Evolutionary conservation across 2,329 filamentous ascomycete genomes (phyloP).

Genomic region (Mollisiaceae sp.): DNA sequence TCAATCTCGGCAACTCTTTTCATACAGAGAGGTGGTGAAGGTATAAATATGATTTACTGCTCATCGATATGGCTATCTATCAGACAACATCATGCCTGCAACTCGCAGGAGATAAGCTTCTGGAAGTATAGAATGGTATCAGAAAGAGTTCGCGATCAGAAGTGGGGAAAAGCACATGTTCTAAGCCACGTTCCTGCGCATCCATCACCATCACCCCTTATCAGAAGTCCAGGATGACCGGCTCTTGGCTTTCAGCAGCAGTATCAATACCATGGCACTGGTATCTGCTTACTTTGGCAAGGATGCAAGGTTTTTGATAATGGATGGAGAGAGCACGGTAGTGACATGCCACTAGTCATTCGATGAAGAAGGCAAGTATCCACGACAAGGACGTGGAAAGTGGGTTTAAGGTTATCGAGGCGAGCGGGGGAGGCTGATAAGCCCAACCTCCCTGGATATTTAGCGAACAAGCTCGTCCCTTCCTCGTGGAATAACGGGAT

Average conservation of each 20-base stretch:
- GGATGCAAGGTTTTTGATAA: background rate
- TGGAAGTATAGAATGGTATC: background rate
- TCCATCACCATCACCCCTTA: background rate
- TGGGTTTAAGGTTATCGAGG: slow-evolving; percentile 6
- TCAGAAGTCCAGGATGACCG: background rate
- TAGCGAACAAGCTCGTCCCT: background rate
- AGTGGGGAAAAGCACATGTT: slow-evolving; percentile 1
- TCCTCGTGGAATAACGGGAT: background rate
- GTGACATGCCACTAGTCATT: background rate
- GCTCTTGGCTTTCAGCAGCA: background rate
- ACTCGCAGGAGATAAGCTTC: slow-evolving; percentile 1
- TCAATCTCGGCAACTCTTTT: too few relatives aligned
- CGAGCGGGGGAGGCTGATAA: background rate
- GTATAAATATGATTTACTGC: background rate
- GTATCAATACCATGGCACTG: slow-evolving; percentile 9
- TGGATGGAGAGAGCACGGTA: background rate
- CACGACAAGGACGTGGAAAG: background rate
- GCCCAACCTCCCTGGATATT: background rate
- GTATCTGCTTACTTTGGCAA: background rate
- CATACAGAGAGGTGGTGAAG: too few relatives aligned
- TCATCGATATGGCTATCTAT: background rate
- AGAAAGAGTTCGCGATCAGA: slow-evolving; percentile 4
- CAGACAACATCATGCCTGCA: background rate
- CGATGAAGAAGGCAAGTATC: slow-evolving; percentile 5
- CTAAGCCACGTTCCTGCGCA: background rate